Percentiles rank a stretch among this genome's conserved stretches.
These are phyloP conservation scores for Aspergillus brunneoviolaceus DNA, from an alignment of 2,329 filamentous ascomycete genomes.

Conservation along the genomic window DNA sequence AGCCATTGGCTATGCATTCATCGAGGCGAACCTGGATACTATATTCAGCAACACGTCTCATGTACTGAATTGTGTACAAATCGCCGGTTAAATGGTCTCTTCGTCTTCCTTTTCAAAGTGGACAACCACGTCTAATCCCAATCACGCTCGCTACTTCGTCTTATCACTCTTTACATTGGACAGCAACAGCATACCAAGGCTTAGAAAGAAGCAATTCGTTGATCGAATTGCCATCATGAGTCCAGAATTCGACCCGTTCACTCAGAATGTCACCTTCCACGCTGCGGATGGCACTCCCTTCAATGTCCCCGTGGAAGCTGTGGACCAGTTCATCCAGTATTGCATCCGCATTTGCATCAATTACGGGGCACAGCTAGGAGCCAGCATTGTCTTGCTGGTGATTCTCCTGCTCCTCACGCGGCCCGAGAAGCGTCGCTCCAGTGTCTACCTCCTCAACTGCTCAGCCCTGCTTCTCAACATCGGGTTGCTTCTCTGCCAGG, in stretches of 20 bases:
- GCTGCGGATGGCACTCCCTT: slow-evolving; percentile 46
- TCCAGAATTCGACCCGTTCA: slow-evolving; percentile 51
- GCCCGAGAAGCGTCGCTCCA: slow-evolving; percentile 61
- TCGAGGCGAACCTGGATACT: background rate
- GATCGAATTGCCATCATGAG: slow-evolving; percentile 11
- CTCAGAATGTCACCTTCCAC: slow-evolving; percentile 52
- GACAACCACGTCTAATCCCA: background rate
- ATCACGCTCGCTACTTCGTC: background rate
- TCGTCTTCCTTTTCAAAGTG: background rate
- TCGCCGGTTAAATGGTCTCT: background rate
- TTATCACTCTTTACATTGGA: background rate
- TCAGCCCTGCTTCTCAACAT: slow-evolving; percentile 61
- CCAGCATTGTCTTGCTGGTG: slow-evolving; percentile 63
- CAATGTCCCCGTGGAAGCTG: slow-evolving; percentile 39
- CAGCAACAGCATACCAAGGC: background rate
- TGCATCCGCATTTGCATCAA: slow-evolving; percentile 57
- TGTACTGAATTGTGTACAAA: slow-evolving; percentile 16
- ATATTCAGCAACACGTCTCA: background rate
- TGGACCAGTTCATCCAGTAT: slow-evolving; percentile 51
- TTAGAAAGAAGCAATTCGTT: background rate
- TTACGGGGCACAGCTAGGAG: slow-evolving; percentile 70
- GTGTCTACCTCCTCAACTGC: slow-evolving; percentile 66
- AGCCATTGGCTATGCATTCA: slow-evolving; percentile 2
- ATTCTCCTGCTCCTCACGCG: slow-evolving; percentile 68
- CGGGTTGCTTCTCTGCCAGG: slow-evolving; percentile 48